phyloP scores from a whole-genome alignment of 139 green algal genomes.

The Chlamydomonas incerta region DNA sequence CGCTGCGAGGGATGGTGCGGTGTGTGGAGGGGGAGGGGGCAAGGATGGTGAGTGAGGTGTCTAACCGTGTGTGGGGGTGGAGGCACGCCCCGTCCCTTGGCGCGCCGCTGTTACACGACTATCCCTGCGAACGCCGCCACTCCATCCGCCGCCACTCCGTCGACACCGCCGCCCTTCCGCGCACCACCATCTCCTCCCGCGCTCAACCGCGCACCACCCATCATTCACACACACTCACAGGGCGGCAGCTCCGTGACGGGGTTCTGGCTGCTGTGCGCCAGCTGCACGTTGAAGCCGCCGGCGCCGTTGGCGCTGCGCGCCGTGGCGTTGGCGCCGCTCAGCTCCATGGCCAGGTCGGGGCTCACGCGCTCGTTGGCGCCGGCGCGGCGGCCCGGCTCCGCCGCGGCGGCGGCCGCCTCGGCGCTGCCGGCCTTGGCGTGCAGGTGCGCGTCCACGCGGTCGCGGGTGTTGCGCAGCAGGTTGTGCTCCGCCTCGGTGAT shows the following conservation, averaged over 20 bases:
- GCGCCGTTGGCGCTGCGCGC: background rate
- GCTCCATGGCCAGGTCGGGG: conserved; percentile 41
- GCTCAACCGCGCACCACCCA: background rate
- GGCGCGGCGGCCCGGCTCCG: conserved; percentile 5
- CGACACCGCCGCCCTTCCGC: no score
- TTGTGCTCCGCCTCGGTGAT: conserved; percentile 81
- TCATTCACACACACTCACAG: conserved; percentile 24
- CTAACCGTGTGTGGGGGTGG: background rate
- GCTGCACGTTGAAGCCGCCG: conserved; percentile 57
- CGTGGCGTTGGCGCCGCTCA: conserved; percentile 34
- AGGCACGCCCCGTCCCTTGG: no score
- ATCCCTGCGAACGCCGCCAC: no score
- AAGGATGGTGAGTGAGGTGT: background rate
- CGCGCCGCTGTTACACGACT: no score
- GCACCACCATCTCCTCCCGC: no score
- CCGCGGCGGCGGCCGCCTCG: background rate
- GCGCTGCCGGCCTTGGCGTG: no score
- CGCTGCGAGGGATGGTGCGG: no score
- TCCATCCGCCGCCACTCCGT: no score
- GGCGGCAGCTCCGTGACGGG: conserved; percentile 72
- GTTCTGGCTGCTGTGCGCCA: conserved; percentile 74
- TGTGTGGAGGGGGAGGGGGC: background rate
- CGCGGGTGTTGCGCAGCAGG: conserved; percentile 54
- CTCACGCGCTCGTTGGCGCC: conserved; percentile 17
- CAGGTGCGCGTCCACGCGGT: conserved; percentile 47